These are phyloP conservation scores for Mollisia scopiformis DNA, from an alignment of 2,329 filamentous ascomycete species.

Conservation along the genomic window DNA sequence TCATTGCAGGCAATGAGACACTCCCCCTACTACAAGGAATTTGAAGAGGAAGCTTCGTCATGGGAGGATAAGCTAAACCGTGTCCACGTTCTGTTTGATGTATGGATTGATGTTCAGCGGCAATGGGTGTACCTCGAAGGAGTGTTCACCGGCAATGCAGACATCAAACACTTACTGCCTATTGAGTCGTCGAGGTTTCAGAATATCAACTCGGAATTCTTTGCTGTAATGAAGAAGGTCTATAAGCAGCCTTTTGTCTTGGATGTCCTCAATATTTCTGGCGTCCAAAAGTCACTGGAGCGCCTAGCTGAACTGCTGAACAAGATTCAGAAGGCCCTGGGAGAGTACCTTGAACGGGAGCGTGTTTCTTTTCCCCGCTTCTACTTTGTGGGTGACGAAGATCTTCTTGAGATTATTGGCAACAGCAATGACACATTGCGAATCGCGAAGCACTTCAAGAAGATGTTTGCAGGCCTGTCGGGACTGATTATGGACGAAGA, in stretches of 20 bases:
- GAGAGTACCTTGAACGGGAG: slow-evolving; percentile 97
- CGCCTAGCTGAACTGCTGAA: slow-evolving; percentile 94
- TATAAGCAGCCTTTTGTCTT: slow-evolving; percentile 95
- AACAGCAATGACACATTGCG: slow-evolving; percentile 97
- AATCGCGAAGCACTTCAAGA: slow-evolving; percentile 98
- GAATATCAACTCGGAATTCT: slow-evolving; percentile 99
- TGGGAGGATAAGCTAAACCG: slow-evolving; percentile 99
- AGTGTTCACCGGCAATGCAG: slow-evolving; percentile 97
- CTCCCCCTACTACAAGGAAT: slow-evolving; percentile 99
- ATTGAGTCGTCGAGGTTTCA: slow-evolving; percentile 97
- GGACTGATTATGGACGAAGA: slow-evolving; percentile 92
- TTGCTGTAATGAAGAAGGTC: slow-evolving; percentile 99
- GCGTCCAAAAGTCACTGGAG: slow-evolving; percentile 94
- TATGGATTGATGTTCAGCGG: slow-evolving; percentile 99
- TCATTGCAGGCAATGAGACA: slow-evolving; percentile 98
- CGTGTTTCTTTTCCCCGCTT: slow-evolving; percentile 97
- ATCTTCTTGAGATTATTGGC: slow-evolving; percentile 97
- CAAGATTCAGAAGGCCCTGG: slow-evolving; percentile 98
- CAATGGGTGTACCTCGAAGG: slow-evolving; percentile 99
- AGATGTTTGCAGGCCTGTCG: slow-evolving; percentile 98
- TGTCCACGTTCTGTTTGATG: slow-evolving; percentile 96
- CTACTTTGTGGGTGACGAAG: slow-evolving; percentile 99
- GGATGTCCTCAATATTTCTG: slow-evolving; percentile 93
- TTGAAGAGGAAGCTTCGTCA: slow-evolving; percentile 92
- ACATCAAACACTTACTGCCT: slow-evolving; percentile 97